phyloP scores from a whole-genome alignment of 2,329 filamentous ascomycete species.

The Monosporascus sp. region DNA sequence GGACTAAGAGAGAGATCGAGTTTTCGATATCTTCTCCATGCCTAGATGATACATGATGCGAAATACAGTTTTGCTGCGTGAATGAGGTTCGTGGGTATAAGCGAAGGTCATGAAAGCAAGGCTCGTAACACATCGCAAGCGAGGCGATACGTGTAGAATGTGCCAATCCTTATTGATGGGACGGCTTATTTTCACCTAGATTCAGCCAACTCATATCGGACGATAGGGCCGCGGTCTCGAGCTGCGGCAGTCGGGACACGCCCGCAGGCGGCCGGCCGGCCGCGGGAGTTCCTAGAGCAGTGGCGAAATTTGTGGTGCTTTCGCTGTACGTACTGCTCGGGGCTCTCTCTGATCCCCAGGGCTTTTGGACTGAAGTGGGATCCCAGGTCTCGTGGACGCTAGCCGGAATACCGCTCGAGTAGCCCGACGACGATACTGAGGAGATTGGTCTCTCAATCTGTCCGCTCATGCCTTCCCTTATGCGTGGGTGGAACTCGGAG shows the following conservation, averaged over 20 bases:
- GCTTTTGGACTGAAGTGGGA: conserved; percentile 37
- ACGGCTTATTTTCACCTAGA: conserved; percentile 45
- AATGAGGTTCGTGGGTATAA: conserved; percentile 17
- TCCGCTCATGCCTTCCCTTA: conserved; percentile 55
- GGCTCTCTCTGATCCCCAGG: conserved; percentile 47
- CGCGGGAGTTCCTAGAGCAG: conserved; percentile 32
- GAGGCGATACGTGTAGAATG: neutral
- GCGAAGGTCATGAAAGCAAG: conserved; percentile 17
- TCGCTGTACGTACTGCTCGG: conserved; percentile 49
- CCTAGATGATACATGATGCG: neutral
- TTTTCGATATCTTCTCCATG: neutral
- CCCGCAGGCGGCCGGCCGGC: conserved; percentile 26
- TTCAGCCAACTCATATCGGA: conserved; percentile 81
- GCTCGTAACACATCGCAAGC: conserved; percentile 18
- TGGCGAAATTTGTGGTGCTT: conserved; percentile 36
- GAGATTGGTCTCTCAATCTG: conserved; percentile 56
- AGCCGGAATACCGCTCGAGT: conserved; percentile 62
- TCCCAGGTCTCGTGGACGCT: conserved; percentile 57
- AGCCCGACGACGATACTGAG: conserved; percentile 46
- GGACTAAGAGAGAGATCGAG: neutral
- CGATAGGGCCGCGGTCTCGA: conserved; percentile 44
- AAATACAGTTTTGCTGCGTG: conserved; percentile 11
- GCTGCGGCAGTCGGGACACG: conserved; percentile 45
- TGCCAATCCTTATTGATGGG: conserved; percentile 7
- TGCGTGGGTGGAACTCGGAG: conserved; percentile 49